Percentiles rank a stretch among this genome's conserved stretches.
These are phyloP conservation scores for Leccinum angustisporum DNA, from an alignment of 1,284 basidiomycete species.

Conservation along the genomic window DNA sequence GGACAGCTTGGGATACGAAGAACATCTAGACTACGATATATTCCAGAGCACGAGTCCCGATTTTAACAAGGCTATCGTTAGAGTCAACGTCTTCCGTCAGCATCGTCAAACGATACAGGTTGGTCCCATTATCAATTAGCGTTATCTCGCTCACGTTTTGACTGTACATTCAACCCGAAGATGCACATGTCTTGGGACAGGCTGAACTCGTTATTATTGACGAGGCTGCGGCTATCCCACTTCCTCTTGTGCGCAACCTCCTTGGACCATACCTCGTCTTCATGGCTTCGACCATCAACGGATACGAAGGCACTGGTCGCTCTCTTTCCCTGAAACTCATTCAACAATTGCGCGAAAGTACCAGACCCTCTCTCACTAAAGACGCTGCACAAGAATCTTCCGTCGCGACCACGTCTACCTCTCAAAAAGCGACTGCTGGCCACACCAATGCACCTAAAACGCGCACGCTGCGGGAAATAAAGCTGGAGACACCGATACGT, in stretches of 20 bases:
- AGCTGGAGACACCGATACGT: constrained; percentile 93
- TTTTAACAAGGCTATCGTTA: constrained; percentile 93
- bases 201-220: constrained; percentile 98
- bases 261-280: constrained; percentile 98
- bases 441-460: constrained; percentile 63
- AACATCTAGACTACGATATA: constrained; percentile 97
- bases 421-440: constrained; percentile 44
- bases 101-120: constrained; percentile 96
- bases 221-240: constrained; percentile 97
- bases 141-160: neutral
- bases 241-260: constrained; percentile 92
- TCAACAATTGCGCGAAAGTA: constrained; percentile 92
- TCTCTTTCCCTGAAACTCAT: constrained; percentile 97
- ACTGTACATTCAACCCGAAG: constrained; percentile 97
- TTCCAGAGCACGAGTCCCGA: constrained; percentile 93
- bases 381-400: constrained; percentile 51
- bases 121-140: constrained; percentile 18
- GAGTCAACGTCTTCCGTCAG: constrained; percentile 92
- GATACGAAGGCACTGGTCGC: constrained; percentile 98
- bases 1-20: constrained; percentile 94
- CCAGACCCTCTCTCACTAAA: constrained; percentile 69
- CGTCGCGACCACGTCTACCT: constrained; percentile 41
- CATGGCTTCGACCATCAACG: constrained; percentile 98
- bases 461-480: constrained; percentile 89
- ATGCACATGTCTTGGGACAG: constrained; percentile 95